Evolutionary conservation across 1,284 basidiomycete genomes (phyloP), one percentile per base, ranked within the genome.

Genomic region (Earliella scabrosa): DNA sequence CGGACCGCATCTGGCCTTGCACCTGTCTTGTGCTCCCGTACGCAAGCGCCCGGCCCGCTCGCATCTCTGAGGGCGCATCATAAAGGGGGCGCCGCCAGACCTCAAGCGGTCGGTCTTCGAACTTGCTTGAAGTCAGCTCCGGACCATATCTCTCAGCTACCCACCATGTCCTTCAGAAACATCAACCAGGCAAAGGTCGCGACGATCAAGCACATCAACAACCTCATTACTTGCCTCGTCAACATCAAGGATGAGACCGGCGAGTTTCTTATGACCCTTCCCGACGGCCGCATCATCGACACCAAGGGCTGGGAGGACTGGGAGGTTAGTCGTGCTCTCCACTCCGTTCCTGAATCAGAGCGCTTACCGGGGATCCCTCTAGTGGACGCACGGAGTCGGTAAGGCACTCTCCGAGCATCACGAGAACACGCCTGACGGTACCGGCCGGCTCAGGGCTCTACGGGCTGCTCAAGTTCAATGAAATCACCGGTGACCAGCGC

Each of bases 291-390:
- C 11, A 68, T 84, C 21, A 85, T 87, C 54, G 85, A 88, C 62
- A 87, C 85, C 1, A 87, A 87, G 63, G 83, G 83, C 4, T 87
- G 85, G 84, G 77, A 81, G 45, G 80, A 82, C 52, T 87, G 85
- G 85, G 84, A 87, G 73, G 77, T 76, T 52, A 60, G 71, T n/a
- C 20, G 2, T 18, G 14, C 23, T 45, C 16, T 26, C 11, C 41
- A 57, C 18, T 32, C 27, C 11, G 13, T 46, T n/a, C 26, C 29
- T 40, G 13, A 40, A 16, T 5, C 35, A n/a, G 23, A 7, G 23
- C 23, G 21, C 52, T 53, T 21, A 53, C 52, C 45, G 31, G 31
- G 18, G 27, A 21, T 39, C 27, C 16, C 29, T 27, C 13, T 45
- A 78, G 76, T 87, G 85, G 85, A 86, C 84, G 6, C 84, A 86